Conservation (phyloP, 257 asterid genomes). For the Penstemon davidsonii region DNA sequence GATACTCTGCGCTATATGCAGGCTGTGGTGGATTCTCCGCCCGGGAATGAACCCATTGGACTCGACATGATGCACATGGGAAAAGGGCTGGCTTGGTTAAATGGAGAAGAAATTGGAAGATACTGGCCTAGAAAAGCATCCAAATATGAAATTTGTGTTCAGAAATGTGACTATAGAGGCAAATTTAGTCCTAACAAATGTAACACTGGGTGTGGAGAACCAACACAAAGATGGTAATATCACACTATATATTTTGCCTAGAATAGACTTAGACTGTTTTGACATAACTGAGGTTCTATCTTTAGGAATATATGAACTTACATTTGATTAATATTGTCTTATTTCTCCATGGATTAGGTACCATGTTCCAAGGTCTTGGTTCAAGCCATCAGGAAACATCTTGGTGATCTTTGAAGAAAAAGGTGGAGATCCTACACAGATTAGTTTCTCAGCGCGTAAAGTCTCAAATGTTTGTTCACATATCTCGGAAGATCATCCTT, state of each 20-base stretch:
- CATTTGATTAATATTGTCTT: slow-evolving; percentile 7
- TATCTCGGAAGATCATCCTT: slow-evolving; percentile 66
- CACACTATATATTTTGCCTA: not conserved
- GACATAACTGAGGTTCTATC: not conserved
- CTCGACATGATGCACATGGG: slow-evolving; percentile 93
- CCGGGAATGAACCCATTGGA: slow-evolving; percentile 78
- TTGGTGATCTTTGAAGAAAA: slow-evolving; percentile 84
- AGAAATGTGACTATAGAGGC: slow-evolving; percentile 78
- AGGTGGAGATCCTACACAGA: slow-evolving; percentile 79
- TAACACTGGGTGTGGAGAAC: slow-evolving; percentile 80
- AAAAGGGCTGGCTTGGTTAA: slow-evolving; percentile 91
- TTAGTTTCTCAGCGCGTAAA: slow-evolving; percentile 61
- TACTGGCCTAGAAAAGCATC: slow-evolving; percentile 89
- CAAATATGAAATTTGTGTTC: slow-evolving; percentile 55
- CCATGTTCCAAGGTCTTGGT: slow-evolving; percentile 93
- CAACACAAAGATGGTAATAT: slow-evolving; percentile 88
- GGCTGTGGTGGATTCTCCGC: slow-evolving; percentile 80
- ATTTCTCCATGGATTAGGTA: slow-evolving; percentile 52
- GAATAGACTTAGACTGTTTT: too few species aligned
- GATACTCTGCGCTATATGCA: slow-evolving; percentile 29
- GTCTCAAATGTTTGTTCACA: slow-evolving; percentile 50
- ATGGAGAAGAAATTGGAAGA: slow-evolving; percentile 89
- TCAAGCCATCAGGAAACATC: slow-evolving; percentile 74
- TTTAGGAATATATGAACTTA: not conserved
- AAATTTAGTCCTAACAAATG: slow-evolving; percentile 82